Conservation (phyloP, 2,329 filamentous ascomycete genomes). For the Cyphellophora europaea region DNA sequence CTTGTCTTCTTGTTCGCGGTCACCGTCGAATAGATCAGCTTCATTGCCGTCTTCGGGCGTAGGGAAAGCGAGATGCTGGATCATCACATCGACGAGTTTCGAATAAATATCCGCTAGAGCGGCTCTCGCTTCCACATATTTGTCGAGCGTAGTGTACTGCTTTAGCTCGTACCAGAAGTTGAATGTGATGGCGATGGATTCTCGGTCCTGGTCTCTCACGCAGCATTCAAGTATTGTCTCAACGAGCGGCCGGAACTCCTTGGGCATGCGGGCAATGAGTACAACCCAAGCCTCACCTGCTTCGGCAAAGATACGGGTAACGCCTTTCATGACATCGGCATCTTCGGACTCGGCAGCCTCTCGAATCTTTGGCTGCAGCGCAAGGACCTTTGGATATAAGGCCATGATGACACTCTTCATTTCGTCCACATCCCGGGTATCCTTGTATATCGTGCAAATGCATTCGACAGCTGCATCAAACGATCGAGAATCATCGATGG, state of each 20-base stretch:
- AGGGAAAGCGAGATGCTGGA: conserved; percentile 83
- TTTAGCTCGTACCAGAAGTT: conserved; percentile 98
- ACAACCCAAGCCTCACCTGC: conserved; percentile 93
- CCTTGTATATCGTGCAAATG: conserved; percentile 79
- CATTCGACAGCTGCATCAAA: conserved; percentile 88
- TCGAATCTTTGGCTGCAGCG: conserved; percentile 65
- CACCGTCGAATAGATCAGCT: conserved; percentile 84
- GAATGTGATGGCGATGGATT: conserved; percentile 90
- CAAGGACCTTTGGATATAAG: conserved; percentile 72
- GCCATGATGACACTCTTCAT: conserved; percentile 71
- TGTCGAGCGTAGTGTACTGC: conserved; percentile 85
- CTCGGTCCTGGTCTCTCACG: conserved; percentile 73
- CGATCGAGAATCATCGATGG: conserved; percentile 64
- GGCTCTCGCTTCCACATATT: conserved; percentile 72
- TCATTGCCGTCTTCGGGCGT: conserved; percentile 63
- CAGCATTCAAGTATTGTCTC: conserved; percentile 90
- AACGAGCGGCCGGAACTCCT: conserved; percentile 73
- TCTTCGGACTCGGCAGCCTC: conserved; percentile 73
- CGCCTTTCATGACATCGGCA: conserved; percentile 71
- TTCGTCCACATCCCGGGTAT: conserved; percentile 90
- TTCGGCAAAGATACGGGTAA: conserved; percentile 85
- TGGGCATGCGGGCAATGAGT: conserved; percentile 73
- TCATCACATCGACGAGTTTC: conserved; percentile 83
- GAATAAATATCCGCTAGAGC: conserved; percentile 75
- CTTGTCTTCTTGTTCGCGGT: conserved; percentile 91